These are phyloP conservation scores for Tricholoma furcatifolium DNA, from an alignment of 768 basidiomycete genomes.

Conservation along the genomic window DNA sequence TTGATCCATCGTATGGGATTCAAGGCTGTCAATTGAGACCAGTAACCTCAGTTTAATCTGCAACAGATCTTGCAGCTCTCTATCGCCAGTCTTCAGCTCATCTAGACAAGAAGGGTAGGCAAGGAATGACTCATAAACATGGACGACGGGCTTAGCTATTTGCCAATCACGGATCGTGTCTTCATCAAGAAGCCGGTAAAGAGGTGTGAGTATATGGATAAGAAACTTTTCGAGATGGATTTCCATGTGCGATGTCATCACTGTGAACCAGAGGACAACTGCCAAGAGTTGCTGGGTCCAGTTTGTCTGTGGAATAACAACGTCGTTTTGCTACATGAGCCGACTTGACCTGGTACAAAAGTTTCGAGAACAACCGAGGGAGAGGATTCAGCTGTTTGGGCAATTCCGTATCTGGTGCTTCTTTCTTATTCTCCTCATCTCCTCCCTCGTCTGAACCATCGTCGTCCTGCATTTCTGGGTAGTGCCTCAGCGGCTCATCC, in stretches of 20 bases:
- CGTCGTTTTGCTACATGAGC: slow-evolving; percentile 65
- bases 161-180: slow-evolving; percentile 75
- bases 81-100: slow-evolving; percentile 76
- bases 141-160: slow-evolving; percentile 56
- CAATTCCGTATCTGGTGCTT: slow-evolving; percentile 21
- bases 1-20: too few species aligned
- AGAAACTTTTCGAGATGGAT: slow-evolving; percentile 64
- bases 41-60: slow-evolving; percentile 90
- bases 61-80: slow-evolving; percentile 84
- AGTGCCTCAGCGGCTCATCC: slow-evolving; percentile 56
- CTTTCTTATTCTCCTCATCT: slow-evolving; percentile 31
- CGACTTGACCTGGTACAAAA: slow-evolving; percentile 84
- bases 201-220: slow-evolving; percentile 80
- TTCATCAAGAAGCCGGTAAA: slow-evolving; percentile 87
- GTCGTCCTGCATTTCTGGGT: slow-evolving; percentile 14
- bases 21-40: too few species aligned
- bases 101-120: slow-evolving; percentile 47
- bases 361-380: slow-evolving; percentile 91
- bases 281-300: slow-evolving; percentile 85
- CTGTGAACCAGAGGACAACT: slow-evolving; percentile 90
- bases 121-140: neutral
- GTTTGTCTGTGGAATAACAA: slow-evolving; percentile 47
- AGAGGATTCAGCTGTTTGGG: slow-evolving; percentile 52
- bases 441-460: too few species aligned
- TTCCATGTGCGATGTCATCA: slow-evolving; percentile 77